phyloP scores from a whole-genome alignment of 257 asterid genomes.

The Coffea eugenioides region DNA sequence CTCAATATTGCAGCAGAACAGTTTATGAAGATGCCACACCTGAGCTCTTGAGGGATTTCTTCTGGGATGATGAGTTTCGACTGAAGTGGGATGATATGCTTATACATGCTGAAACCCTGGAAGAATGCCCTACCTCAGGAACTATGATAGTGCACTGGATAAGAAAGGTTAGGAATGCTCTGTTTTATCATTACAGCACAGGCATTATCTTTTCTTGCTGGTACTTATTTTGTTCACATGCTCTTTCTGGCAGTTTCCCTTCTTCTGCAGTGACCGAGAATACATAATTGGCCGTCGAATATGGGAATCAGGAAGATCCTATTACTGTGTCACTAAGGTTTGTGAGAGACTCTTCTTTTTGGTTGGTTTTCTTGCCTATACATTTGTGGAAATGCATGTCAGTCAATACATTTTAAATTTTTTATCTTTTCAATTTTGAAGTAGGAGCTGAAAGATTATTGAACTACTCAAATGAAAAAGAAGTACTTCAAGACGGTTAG shows the following conservation, averaged over 20 bases:
- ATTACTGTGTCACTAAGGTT: constrained; percentile 88
- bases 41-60: constrained; percentile 80
- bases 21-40: constrained; percentile 96
- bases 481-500: not conserved
- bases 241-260: constrained; percentile 70
- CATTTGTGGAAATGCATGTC: not conserved
- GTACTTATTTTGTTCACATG: constrained; percentile 10
- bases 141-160: constrained; percentile 83
- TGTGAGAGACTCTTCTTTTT: constrained; percentile 1
- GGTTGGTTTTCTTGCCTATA: not conserved
- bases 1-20: constrained; percentile 88
- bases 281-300: constrained; percentile 87
- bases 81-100: constrained; percentile 93
- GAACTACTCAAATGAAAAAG: not conserved
- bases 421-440: not conserved
- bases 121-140: constrained; percentile 83
- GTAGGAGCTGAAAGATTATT: not conserved
- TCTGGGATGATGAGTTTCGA: constrained; percentile 94
- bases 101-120: constrained; percentile 55
- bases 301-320: constrained; percentile 87
- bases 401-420: not conserved
- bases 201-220: not conserved
- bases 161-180: constrained; percentile 60
- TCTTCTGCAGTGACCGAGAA: constrained; percentile 94
- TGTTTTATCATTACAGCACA: not conserved